Evolutionary conservation across 1,284 basidiomycete genomes (phyloP).

Genomic region (Puccinia hordei): DNA sequence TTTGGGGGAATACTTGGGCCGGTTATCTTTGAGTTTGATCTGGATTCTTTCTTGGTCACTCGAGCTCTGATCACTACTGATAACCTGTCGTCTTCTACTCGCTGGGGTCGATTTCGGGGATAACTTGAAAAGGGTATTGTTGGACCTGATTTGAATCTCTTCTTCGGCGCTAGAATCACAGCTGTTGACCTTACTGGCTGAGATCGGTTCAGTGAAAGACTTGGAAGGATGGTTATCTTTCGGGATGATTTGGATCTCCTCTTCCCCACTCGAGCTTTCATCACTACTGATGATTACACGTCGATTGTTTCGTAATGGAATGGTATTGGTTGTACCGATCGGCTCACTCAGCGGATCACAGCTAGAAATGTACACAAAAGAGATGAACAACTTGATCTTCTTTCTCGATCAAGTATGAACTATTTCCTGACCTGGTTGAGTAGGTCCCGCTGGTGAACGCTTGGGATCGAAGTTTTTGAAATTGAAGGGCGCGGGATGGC

Average conservation of each 20-base stretch:
- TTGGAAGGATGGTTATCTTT: neutral
- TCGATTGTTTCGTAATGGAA: neutral
- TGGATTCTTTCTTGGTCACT: neutral
- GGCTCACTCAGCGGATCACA: too few species aligned
- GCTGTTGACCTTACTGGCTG: neutral
- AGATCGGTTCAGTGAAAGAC: neutral
- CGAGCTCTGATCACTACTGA: neutral
- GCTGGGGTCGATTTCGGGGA: neutral
- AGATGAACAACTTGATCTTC: neutral
- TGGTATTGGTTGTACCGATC: neutral
- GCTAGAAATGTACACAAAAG: neutral
- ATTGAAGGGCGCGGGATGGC: constrained; percentile 32
- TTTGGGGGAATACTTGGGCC: neutral
- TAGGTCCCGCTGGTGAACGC: neutral
- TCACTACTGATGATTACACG: neutral
- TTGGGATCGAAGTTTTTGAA: constrained; percentile 20
- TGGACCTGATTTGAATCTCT: neutral
- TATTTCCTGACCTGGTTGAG: neutral
- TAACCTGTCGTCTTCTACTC: neutral
- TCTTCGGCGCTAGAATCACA: neutral
- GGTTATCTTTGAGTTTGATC: neutral
- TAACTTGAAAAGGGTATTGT: neutral
- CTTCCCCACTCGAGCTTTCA: neutral
- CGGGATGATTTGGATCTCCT: neutral
- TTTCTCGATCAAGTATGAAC: neutral